Conservation (phyloP, 2,329 filamentous ascomycete species). For the Botryotinia convoluta region DNA sequence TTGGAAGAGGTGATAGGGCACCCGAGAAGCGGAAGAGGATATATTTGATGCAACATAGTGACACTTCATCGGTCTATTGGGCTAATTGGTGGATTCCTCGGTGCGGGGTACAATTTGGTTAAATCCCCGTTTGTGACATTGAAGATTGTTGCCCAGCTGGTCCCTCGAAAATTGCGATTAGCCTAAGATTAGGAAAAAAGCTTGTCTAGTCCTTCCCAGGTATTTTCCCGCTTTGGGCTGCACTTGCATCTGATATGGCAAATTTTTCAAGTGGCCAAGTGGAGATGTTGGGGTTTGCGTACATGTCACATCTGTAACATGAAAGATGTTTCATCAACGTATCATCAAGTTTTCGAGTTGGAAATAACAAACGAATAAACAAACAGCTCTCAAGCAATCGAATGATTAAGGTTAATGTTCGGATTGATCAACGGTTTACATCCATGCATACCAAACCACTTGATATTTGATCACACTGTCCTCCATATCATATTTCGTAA, state of each 20-base stretch:
- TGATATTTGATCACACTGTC: conserved; percentile 10
- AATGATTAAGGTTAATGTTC: not conserved
- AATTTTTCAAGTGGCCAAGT: conserved; percentile 2
- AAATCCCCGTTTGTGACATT: conserved; percentile 5
- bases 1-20: not conserved
- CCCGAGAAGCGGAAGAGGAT: not conserved
- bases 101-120: conserved; percentile 9
- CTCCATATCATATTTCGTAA: not conserved
- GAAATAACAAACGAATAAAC: not conserved
- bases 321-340: conserved; percentile 9
- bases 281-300: not conserved
- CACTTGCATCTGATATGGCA: not conserved
- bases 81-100: not conserved
- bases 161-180: not conserved
- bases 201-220: conserved; percentile 4
- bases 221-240: not conserved
- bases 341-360: not conserved
- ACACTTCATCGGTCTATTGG: not conserved
- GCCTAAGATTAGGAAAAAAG: conserved; percentile 5
- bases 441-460: not conserved
- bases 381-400: not conserved
- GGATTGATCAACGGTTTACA: not conserved
- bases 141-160: conserved; percentile 8
- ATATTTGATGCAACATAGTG: not conserved
- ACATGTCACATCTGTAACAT: conserved; percentile 11